phyloP scores from a whole-genome alignment of 176 grass and related monocot genomes.

The Hsuehochloa calcarea region DNA sequence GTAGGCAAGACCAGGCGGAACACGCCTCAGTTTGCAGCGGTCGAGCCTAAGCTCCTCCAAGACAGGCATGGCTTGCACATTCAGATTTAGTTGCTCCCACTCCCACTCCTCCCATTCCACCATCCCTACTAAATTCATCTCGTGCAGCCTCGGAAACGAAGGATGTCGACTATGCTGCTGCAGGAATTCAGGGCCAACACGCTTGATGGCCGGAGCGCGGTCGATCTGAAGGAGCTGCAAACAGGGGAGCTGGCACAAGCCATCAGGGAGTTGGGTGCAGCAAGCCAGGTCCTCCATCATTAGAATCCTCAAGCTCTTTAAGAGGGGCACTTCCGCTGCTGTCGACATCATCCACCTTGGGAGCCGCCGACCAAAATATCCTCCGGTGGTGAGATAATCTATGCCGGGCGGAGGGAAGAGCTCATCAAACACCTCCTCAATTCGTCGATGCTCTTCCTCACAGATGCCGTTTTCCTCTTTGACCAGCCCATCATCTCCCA shows the following conservation, averaged over 20 bases:
- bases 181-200: background rate
- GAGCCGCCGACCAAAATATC: background rate
- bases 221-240: background rate
- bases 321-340: background rate
- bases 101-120: background rate
- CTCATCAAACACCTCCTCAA: slow-evolving; percentile 1
- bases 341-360: slow-evolving; percentile 4
- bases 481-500: background rate
- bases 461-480: background rate
- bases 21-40: too few relatives aligned
- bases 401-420: background rate
- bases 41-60: too few relatives aligned
- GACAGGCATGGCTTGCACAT: too few relatives aligned
- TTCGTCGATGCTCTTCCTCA: background rate
- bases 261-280: background rate
- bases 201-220: background rate
- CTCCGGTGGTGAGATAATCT: background rate
- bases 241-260: background rate
- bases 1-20: too few relatives aligned
- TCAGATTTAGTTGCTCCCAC: too few relatives aligned
- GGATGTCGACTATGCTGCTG: too few relatives aligned
- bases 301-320: background rate
- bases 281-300: background rate
- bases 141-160: too few relatives aligned
- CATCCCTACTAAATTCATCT: background rate